Evolutionary conservation across 2,329 filamentous ascomycete genomes (phyloP).

Genomic region (Fusarium transvaalense): DNA sequence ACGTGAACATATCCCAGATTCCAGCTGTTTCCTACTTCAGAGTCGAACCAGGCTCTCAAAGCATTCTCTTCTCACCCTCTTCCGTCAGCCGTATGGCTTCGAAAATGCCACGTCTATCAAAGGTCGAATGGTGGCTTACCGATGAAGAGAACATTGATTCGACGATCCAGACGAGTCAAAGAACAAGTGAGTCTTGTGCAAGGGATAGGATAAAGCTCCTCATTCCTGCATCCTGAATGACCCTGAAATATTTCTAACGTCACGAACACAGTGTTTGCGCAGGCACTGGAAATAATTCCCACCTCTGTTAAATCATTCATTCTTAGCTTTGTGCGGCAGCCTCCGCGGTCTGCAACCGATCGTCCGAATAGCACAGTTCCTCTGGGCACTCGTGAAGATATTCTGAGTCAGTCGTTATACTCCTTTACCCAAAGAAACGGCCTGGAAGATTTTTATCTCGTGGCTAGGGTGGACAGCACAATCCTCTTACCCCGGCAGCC

Average conservation of each 20-base stretch:
- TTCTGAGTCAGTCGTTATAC: conserved; percentile 2
- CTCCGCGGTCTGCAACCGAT: neutral
- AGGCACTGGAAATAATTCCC: conserved; percentile 6
- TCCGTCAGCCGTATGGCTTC: conserved; percentile 8
- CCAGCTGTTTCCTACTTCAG: conserved; percentile 9
- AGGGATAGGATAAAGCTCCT: too few relatives aligned
- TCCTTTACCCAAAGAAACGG: conserved; percentile 4
- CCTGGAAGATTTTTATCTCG: conserved; percentile 7
- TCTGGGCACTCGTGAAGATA: neutral
- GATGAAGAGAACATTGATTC: conserved; percentile 12
- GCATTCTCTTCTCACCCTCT: conserved; percentile 16
- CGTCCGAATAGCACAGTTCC: neutral
- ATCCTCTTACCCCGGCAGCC: conserved; percentile 10
- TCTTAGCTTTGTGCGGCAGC: conserved; percentile 6
- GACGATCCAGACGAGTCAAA: neutral
- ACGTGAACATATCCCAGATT: neutral
- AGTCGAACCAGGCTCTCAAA: conserved; percentile 8
- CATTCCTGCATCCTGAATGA: too few relatives aligned
- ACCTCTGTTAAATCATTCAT: conserved; percentile 4
- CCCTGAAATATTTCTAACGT: neutral
- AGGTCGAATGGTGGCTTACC: conserved; percentile 10
- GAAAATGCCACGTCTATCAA: conserved; percentile 10
- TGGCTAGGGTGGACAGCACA: conserved; percentile 18
- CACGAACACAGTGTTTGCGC: conserved; percentile 6
- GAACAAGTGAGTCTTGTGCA: conserved; percentile 6